A percentile compares a stretch with the other conserved stretches of the same genome.
Conservation (phyloP, 352 stramenopile species). For the Phytophthora melonis region DNA sequence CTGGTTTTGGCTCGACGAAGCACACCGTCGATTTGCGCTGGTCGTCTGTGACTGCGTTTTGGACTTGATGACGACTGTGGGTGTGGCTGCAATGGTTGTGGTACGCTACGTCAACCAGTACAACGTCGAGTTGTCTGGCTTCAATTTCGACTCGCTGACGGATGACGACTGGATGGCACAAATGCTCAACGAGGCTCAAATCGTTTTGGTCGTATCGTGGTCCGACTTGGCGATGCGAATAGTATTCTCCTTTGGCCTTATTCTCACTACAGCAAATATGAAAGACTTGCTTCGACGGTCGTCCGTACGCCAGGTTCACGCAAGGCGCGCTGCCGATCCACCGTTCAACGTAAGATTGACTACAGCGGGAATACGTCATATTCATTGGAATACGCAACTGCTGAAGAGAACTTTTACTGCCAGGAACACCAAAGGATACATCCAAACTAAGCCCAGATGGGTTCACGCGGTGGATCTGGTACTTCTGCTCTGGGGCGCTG, state of each 20-base stretch:
- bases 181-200: conserved; percentile 38
- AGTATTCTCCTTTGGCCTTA: conserved; percentile 30
- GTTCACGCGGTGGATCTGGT: conserved; percentile 4
- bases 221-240: conserved; percentile 26
- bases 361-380: background rate
- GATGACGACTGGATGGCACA: conserved; percentile 21
- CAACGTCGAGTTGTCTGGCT: background rate
- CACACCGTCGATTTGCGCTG: conserved; percentile 22
- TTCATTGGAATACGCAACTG: background rate
- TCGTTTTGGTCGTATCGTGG: conserved; percentile 41
- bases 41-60: conserved; percentile 33
- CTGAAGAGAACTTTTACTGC: background rate
- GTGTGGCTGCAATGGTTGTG: conserved; percentile 26
- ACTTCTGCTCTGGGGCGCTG: conserved; percentile 27
- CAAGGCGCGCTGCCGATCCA: background rate
- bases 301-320: background rate
- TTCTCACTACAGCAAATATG: conserved; percentile 26
- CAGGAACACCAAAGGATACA: background rate
- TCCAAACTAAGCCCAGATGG: background rate
- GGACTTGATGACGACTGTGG: conserved; percentile 35
- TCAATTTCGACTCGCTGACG: conserved; percentile 8
- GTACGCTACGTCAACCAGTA: conserved; percentile 24
- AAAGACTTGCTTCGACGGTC: conserved; percentile 21
- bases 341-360: background rate
- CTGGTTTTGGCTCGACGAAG: conserved; percentile 25